phyloP scores from a whole-genome alignment of 495 filamentous ascomycete genomes.

The Penicillium egyptiacum region DNA sequence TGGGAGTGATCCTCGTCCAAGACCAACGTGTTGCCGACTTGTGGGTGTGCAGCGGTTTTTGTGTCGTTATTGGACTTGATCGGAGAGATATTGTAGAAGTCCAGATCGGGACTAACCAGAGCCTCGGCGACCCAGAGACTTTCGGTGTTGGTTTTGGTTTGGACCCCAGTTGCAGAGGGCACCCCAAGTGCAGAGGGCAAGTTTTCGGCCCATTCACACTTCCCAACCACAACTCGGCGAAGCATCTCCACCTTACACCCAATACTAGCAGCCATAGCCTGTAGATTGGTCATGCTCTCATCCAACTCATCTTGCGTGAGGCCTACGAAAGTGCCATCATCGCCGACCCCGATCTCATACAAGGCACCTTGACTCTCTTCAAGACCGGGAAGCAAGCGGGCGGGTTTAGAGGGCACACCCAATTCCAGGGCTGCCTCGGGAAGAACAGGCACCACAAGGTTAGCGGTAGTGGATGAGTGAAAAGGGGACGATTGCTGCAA shows the following conservation, averaged over 20 bases:
- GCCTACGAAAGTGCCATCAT: conserved; percentile 90
- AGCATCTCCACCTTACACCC: conserved; percentile 86
- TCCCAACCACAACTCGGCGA: conserved; percentile 80
- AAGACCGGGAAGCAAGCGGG: conserved; percentile 71
- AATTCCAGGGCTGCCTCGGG: conserved; percentile 60
- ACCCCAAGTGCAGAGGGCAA: conserved; percentile 12
- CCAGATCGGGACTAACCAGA: conserved; percentile 63
- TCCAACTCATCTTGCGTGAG: conserved; percentile 88
- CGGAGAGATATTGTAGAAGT: conserved; percentile 35
- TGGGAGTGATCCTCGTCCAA: conserved; percentile 33
- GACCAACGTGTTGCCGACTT: conserved; percentile 3
- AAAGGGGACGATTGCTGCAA: conserved; percentile 92
- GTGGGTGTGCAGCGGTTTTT: neutral
- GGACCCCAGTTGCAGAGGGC: conserved; percentile 22
- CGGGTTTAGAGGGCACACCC: conserved; percentile 56
- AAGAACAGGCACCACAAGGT: conserved; percentile 70
- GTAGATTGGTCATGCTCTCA: conserved; percentile 79
- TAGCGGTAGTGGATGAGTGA: conserved; percentile 70
- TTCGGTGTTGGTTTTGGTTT: conserved; percentile 40
- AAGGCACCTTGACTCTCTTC: conserved; percentile 91
- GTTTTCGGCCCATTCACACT: conserved; percentile 73
- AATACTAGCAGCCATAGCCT: conserved; percentile 86
- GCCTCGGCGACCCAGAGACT: conserved; percentile 90
- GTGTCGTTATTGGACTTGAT: conserved; percentile 10
- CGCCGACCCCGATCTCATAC: conserved; percentile 95